Percentiles rank a stretch among this genome's conserved stretches.
These are phyloP conservation scores for Torrubiellomyces zombiae DNA, from an alignment of 2,329 filamentous ascomycete genomes.

Conservation along the genomic window DNA sequence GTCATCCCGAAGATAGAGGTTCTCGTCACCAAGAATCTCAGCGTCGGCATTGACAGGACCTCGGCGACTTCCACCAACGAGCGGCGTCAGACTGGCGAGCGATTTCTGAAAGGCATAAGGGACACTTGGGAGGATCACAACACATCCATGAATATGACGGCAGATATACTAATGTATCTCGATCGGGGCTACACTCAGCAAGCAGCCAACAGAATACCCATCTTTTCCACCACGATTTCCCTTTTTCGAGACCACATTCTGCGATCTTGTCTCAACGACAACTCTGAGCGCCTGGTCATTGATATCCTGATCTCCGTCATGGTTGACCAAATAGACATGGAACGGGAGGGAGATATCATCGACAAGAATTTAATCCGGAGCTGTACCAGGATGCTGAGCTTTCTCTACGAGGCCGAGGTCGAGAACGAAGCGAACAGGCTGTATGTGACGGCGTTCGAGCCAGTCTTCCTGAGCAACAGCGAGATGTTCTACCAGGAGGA, in stretches of 20 bases:
- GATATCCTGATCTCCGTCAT: slow-evolving; percentile 67
- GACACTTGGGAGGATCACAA: slow-evolving; percentile 80
- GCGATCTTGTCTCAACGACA: slow-evolving; percentile 33
- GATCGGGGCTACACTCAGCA: slow-evolving; percentile 62
- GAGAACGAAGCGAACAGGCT: slow-evolving; percentile 67
- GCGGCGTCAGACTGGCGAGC: slow-evolving; percentile 63
- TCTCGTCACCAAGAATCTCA: slow-evolving; percentile 54
- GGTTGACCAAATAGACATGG: slow-evolving; percentile 82
- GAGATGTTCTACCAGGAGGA: slow-evolving; percentile 59
- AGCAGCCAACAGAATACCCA: slow-evolving; percentile 54
- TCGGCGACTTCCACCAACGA: slow-evolving; percentile 55
- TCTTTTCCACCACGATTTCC: slow-evolving; percentile 71
- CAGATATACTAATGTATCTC: slow-evolving; percentile 95
- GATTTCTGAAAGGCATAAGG: slow-evolving; percentile 61
- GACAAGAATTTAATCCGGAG: slow-evolving; percentile 69
- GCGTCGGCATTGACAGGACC: slow-evolving; percentile 38
- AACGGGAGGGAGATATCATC: slow-evolving; percentile 77
- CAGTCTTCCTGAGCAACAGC: slow-evolving; percentile 56
- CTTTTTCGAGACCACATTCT: slow-evolving; percentile 81
- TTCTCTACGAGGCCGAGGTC: slow-evolving; percentile 64
- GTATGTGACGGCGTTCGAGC: slow-evolving; percentile 72
- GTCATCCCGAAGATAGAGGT: slow-evolving; percentile 56
- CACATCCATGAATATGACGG: slow-evolving; percentile 88
- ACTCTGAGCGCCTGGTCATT: slow-evolving; percentile 39
- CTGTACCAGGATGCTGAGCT: slow-evolving; percentile 78